Evolutionary conservation across 1,284 basidiomycete species (phyloP), one percentile per base, ranked within the genome.

Genomic region (Schizopora paradoxa): DNA sequence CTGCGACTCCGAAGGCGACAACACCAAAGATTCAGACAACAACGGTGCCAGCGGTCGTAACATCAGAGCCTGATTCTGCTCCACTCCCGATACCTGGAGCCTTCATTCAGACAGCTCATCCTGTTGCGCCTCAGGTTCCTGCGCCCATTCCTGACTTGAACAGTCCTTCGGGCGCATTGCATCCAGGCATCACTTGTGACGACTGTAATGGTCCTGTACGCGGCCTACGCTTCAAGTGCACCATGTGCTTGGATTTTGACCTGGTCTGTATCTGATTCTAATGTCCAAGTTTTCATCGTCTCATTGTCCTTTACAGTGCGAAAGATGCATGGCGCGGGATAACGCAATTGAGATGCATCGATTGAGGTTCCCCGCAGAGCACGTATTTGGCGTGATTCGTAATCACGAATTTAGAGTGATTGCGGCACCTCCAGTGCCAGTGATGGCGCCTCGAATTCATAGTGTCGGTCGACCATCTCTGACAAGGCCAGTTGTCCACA

Each of bases 201-300:
- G 56, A 47, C 21, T 66, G 64, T 49, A 48, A 52, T 13, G 42
- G 53, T 7, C 51, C 49, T 10, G 51, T 66, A 41, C 26, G 40
- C n/a, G 64, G 62, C 4, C 46, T 56, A 10, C 56, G 62, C n/a
- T 58, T 56, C 53, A 64, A 62, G 40, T 65, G 65, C 41, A 42
- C 58, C 22, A 45, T 56, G 3, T 64, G 63, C 37, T 22, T 39
- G 7, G 47, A 57, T 43, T 65, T 59, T 49, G 64, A 62, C 44
- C 45, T 62, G n/a, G 52, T 56, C 28, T 26, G 52, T 52, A 10
- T 23, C 14, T 22, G 18, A 18, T 38, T 26, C 21, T 41, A 18
- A 21, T 6, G 4, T 6, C 8, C 21, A 27, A 3, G 6, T 26
- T 21, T 40, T 37, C 5, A 10, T 41, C 22, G 25, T 34, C 33